These are phyloP conservation scores for barrel medic (Medicago truncatula) DNA, from an alignment of 306 rosid species.

Conservation along the genomic window MtrunA17r5.0-ANR NC_053043.1:2608501-2609000, in stretches of 20 bases:
- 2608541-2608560: too few relatives aligned
- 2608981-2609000: background rate
- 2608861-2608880: slow-evolving; percentile 34
- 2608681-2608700: too few relatives aligned
- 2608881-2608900: background rate
- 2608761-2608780: slow-evolving; percentile 8
- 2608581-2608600: too few relatives aligned
- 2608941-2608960: background rate
- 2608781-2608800: slow-evolving; percentile 3
- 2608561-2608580: too few relatives aligned
- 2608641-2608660: too few relatives aligned
- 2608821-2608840: slow-evolving; percentile 51
- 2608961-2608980: slow-evolving; percentile 5
- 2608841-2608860: slow-evolving; percentile 48
- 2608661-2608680: too few relatives aligned
- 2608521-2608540: too few relatives aligned
- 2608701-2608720: slow-evolving; percentile 20
- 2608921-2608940: background rate
- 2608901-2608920: background rate
- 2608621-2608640: too few relatives aligned
- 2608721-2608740: slow-evolving; percentile 5
- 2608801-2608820: slow-evolving; percentile 39
- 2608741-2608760: slow-evolving; percentile 41
- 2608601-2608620: too few relatives aligned
- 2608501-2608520: too few relatives aligned